Conservation (phyloP, 1,139 yeast genomes). For the Scheffersomyces lignicola region DNA sequence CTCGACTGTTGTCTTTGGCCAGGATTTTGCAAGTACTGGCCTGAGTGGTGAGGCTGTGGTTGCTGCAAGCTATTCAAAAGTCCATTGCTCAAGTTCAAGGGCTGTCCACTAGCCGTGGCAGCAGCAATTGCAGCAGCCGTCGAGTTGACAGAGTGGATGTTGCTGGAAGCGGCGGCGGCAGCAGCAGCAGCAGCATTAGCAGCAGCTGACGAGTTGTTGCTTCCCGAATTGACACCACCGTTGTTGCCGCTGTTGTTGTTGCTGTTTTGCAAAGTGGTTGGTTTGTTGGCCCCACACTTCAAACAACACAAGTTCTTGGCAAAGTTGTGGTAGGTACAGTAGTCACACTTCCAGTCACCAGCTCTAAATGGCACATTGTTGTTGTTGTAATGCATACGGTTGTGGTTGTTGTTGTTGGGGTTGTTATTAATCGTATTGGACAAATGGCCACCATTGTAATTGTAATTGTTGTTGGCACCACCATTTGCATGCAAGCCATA, state of each 20-base stretch:
- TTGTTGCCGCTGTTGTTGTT: slow-evolving; percentile 12
- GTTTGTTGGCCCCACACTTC: slow-evolving; percentile 83
- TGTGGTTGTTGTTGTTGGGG: slow-evolving; percentile 11
- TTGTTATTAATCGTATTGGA: slow-evolving; percentile 9
- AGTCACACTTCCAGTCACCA: slow-evolving; percentile 96
- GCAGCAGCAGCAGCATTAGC: slow-evolving; percentile 4
- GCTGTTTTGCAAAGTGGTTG: slow-evolving; percentile 37
- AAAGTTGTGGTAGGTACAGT: slow-evolving; percentile 87
- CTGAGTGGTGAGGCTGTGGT: slow-evolving; percentile 27
- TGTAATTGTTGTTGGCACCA: slow-evolving; percentile 11
- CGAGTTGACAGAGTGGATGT: slow-evolving; percentile 40
- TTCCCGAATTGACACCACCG: slow-evolving; percentile 5
- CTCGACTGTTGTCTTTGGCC: slow-evolving; percentile 11
- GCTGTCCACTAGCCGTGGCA: slow-evolving; percentile 55
- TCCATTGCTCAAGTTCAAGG: slow-evolving; percentile 35
- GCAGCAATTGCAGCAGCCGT: slow-evolving; percentile 54
- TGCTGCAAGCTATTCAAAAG: slow-evolving; percentile 28
- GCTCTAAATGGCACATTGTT: slow-evolving; percentile 82
- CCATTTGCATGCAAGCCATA: slow-evolving; percentile 2
- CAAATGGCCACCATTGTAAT: slow-evolving; percentile 9
- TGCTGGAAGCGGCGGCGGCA: slow-evolving; percentile 6
- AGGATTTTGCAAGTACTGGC: slow-evolving; percentile 8
- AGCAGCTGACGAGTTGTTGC: neutral
- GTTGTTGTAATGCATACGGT: slow-evolving; percentile 15
- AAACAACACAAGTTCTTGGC: slow-evolving; percentile 87